These are phyloP conservation scores for Diaporthe sp. DNA, from an alignment of 2,329 filamentous ascomycete species.

Conservation along the genomic window DNA sequence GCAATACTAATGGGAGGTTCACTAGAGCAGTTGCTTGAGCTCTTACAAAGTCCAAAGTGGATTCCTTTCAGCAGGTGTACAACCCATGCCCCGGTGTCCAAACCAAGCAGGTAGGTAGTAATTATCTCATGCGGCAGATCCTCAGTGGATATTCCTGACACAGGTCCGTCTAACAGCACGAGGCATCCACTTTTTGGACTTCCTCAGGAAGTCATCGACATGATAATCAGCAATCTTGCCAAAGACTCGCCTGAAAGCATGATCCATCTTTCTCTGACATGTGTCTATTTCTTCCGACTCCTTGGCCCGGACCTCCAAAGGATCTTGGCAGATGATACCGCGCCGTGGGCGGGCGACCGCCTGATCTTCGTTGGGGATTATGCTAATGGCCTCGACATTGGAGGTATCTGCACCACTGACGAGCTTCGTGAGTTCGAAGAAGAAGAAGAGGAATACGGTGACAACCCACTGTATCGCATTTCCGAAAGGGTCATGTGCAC, in stretches of 20 bases:
- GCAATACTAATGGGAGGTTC: neutral
- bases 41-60: neutral
- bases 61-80: neutral
- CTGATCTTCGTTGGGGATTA: neutral
- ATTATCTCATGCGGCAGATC: neutral
- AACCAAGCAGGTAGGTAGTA: neutral
- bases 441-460: neutral
- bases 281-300: neutral
- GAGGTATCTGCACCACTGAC: neutral
- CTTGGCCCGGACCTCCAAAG: neutral
- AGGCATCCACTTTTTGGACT: neutral
- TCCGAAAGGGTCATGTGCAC: neutral
- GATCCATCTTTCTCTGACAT: neutral
- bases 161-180: neutral
- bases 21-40: neutral
- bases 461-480: neutral
- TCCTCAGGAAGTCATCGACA: neutral
- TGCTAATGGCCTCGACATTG: neutral
- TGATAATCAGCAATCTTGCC: neutral
- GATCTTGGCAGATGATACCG: neutral
- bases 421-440: neutral
- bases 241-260: neutral
- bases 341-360: neutral
- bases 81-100: no score
- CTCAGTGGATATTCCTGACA: neutral